Evolutionary conservation across 78 protist species (phyloP).

Genomic region (Polysphondylium violaceum): DNA sequence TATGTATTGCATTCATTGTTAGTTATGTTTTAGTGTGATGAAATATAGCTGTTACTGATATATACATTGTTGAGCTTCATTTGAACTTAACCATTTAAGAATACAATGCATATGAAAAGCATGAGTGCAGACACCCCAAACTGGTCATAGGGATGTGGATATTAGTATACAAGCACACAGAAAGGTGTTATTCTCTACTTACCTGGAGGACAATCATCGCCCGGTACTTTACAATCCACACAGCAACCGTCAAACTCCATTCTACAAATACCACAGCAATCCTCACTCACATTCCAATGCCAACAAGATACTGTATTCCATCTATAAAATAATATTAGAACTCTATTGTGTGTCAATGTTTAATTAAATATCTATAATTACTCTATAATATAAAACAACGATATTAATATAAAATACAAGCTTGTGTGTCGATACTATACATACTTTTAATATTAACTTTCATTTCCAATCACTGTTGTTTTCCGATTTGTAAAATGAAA

Average conservation of each 20-base stretch:
- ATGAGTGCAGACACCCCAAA: conserved; percentile 92
- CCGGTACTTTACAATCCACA: conserved; percentile 91
- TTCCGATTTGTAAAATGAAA: background rate
- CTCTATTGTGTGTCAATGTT: background rate
- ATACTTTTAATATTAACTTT: conserved; percentile 25
- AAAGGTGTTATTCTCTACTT: too few relatives aligned
- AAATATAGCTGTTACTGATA: background rate
- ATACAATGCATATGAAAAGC: conserved; percentile 96
- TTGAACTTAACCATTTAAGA: conserved; percentile 88
- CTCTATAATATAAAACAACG: too few relatives aligned
- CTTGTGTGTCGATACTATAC: background rate
- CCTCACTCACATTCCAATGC: conserved; percentile 90
- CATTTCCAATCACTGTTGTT: background rate
- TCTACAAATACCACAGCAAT: conserved; percentile 94
- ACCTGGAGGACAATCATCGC: conserved; percentile 95
- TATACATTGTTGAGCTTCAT: conserved; percentile 59
- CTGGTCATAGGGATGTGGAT: conserved; percentile 18
- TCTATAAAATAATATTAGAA: background rate
- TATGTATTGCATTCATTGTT: background rate
- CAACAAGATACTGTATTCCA: conserved; percentile 75
- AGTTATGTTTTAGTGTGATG: background rate
- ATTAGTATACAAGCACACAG: background rate
- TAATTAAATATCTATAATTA: background rate
- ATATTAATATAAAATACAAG: too few relatives aligned
- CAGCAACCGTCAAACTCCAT: conserved; percentile 90